Evolutionary conservation across 2,329 filamentous ascomycete genomes (phyloP).

Genomic region (Beauveria scarabaeidicola): DNA sequence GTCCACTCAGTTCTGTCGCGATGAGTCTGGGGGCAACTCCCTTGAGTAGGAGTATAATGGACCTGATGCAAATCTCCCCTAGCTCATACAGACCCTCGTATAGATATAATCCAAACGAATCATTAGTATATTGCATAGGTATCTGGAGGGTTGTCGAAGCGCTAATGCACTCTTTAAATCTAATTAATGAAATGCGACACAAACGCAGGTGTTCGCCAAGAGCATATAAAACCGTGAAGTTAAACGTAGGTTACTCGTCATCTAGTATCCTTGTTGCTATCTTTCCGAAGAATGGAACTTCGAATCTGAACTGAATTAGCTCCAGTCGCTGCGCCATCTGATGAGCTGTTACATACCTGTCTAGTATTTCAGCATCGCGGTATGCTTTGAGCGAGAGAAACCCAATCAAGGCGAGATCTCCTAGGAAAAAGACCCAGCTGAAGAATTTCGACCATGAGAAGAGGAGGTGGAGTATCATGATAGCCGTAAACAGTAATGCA

Average conservation of each 20-base stretch:
- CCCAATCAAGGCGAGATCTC: constrained; percentile 66
- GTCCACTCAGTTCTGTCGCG: constrained; percentile 42
- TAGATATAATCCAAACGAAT: neutral
- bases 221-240: neutral
- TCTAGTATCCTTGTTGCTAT: constrained; percentile 86
- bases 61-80: neutral
- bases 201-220: neutral
- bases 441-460: constrained; percentile 79
- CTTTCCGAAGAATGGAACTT: constrained; percentile 78
- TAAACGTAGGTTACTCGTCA: constrained; percentile 50
- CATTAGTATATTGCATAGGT: neutral
- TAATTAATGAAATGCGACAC: neutral
- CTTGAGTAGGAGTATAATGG: no score
- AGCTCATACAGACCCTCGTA: neutral
- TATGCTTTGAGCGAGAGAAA: constrained; percentile 75
- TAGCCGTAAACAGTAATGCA: constrained; percentile 67
- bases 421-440: constrained; percentile 72
- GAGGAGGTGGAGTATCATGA: constrained; percentile 72
- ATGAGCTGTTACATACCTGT: constrained; percentile 37
- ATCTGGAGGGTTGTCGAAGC: neutral
- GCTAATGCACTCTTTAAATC: neutral
- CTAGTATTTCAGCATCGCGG: constrained; percentile 63
- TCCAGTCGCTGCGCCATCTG: constrained; percentile 15
- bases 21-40: constrained; percentile 20
- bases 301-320: constrained; percentile 46